phyloP scores from a whole-genome alignment of 768 basidiomycete genomes.

The Trametes maxima region DNA sequence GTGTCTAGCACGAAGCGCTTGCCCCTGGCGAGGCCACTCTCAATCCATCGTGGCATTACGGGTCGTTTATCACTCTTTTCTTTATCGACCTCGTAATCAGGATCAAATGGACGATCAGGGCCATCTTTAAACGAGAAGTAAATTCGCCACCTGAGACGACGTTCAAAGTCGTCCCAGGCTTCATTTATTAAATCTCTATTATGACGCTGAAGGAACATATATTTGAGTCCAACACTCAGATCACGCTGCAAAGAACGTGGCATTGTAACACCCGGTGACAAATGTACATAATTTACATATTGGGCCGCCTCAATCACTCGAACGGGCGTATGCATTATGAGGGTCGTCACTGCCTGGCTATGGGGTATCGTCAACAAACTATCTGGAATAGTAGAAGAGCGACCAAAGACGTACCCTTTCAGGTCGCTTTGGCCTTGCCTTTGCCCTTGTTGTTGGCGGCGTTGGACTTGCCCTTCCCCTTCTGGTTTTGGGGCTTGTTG shows the following conservation, averaged over 20 bases:
- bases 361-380: background rate
- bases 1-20: background rate
- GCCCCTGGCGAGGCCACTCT: background rate
- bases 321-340: background rate
- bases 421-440: background rate
- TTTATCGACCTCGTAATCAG: slow-evolving; percentile 2
- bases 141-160: background rate
- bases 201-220: background rate
- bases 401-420: background rate
- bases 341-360: background rate
- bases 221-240: slow-evolving; percentile 1
- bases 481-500: no score
- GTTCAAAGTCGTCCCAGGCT: background rate
- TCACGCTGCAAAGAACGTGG: background rate
- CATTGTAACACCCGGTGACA: background rate
- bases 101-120: background rate
- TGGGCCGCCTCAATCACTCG: background rate
- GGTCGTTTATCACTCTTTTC: background rate
- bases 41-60: background rate
- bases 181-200: background rate
- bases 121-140: slow-evolving; percentile 2
- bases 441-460: background rate
- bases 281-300: background rate
- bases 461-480: no score
- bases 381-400: background rate